Conservation (phyloP, 2,329 filamentous ascomycete species). For the Verticillium dahliae region DNA sequence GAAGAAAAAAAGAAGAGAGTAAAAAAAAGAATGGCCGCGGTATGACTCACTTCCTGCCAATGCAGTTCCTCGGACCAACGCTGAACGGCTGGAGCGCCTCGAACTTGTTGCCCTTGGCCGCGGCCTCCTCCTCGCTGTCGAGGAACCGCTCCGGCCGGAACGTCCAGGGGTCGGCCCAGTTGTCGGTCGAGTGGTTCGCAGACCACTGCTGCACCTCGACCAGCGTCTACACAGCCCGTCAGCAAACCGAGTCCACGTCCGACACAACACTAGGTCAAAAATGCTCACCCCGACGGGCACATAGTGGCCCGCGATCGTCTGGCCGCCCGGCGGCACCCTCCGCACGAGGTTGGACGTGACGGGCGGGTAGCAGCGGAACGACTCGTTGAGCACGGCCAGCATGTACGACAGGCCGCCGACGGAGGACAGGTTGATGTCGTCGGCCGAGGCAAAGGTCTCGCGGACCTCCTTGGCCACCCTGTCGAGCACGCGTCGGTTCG, state of each 20-base stretch:
- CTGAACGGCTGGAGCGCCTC: slow-evolving; percentile 41
- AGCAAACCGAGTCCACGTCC: background rate
- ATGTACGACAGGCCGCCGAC: slow-evolving; percentile 27
- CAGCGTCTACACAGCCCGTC: background rate
- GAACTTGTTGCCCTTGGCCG: slow-evolving; percentile 26
- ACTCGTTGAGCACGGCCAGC: slow-evolving; percentile 32
- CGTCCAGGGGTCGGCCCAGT: slow-evolving; percentile 35
- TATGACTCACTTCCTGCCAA: slow-evolving; percentile 38
- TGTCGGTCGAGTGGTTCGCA: slow-evolving; percentile 5
- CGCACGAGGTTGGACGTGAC: slow-evolving; percentile 16
- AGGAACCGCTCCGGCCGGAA: slow-evolving; percentile 42
- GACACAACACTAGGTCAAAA: background rate
- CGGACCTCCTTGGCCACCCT: slow-evolving; percentile 32
- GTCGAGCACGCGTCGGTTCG: slow-evolving; percentile 19
- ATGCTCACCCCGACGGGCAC: slow-evolving; percentile 27
- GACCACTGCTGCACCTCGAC: slow-evolving; percentile 8
- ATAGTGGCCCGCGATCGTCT: slow-evolving; percentile 18
- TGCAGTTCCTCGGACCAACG: slow-evolving; percentile 40
- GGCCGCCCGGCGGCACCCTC: slow-evolving; percentile 21
- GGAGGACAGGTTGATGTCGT: slow-evolving; percentile 29
- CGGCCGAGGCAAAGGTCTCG: slow-evolving; percentile 21
- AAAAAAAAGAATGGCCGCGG: no score
- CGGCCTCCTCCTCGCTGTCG: slow-evolving; percentile 1
- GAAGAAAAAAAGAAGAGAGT: no score
- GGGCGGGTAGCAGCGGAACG: slow-evolving; percentile 28